These are phyloP conservation scores for Ophioceras dolichostomum DNA, from an alignment of 2,329 filamentous ascomycete genomes.

Conservation along the genomic window DNA sequence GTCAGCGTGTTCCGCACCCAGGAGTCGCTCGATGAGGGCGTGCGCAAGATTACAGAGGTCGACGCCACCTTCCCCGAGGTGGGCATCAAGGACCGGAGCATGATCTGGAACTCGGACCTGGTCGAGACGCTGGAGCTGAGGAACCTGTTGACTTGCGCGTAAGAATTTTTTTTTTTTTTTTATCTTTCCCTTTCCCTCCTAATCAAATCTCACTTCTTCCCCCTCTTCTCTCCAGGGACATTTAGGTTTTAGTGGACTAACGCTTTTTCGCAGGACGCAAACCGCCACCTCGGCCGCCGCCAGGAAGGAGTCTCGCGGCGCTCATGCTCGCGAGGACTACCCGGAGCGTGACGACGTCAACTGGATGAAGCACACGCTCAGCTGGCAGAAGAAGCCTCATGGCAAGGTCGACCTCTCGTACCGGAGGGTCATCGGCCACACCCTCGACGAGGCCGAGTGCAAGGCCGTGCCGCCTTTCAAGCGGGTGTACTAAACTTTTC, in stretches of 20 bases:
- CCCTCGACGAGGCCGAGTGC: constrained; percentile 92
- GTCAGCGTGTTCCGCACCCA: constrained; percentile 95
- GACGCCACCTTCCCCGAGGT: constrained; percentile 71
- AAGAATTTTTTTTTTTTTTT: constrained; percentile 29
- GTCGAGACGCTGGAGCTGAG: constrained; percentile 92
- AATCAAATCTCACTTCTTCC: neutral
- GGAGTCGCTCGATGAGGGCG: constrained; percentile 86
- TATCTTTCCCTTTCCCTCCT: neutral
- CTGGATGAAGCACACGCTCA: constrained; percentile 99
- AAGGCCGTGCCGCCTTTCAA: constrained; percentile 95
- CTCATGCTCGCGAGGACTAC: constrained; percentile 93
- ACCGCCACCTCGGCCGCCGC: constrained; percentile 83
- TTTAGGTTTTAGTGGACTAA: constrained; percentile 5
- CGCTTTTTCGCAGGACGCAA: constrained; percentile 50
- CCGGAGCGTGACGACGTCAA: constrained; percentile 89
- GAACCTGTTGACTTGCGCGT: constrained; percentile 94
- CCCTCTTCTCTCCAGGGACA: too few relatives aligned
- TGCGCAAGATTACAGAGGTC: constrained; percentile 74
- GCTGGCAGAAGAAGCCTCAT: constrained; percentile 89
- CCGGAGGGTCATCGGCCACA: constrained; percentile 68
- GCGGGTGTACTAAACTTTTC: constrained; percentile 61
- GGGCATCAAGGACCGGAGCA: constrained; percentile 94
- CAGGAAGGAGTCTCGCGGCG: constrained; percentile 93
- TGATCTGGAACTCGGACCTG: constrained; percentile 99
- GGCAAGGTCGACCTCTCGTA: constrained; percentile 78